Evolutionary conservation across 768 basidiomycete genomes (phyloP).

Genomic region (Calvatia gigantea): DNA sequence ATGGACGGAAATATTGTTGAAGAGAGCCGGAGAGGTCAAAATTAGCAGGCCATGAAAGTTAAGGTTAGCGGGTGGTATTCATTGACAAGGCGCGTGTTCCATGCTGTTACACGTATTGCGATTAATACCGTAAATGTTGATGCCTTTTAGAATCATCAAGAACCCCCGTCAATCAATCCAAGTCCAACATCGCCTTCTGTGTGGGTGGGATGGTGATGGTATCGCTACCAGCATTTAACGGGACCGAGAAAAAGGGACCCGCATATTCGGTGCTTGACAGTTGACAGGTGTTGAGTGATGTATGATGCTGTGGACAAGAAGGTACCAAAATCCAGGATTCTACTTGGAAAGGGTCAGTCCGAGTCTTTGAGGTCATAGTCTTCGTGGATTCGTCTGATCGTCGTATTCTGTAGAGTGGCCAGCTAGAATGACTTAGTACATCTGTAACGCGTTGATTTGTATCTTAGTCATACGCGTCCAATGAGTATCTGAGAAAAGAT

Average conservation of each 20-base stretch:
- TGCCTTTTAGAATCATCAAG: not conserved
- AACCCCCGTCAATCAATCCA: too few relatives aligned
- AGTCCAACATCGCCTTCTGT: too few relatives aligned
- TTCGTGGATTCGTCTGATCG: slow-evolving; percentile 69
- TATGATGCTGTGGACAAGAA: not conserved
- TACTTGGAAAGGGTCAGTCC: slow-evolving; percentile 36
- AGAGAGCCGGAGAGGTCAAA: not conserved
- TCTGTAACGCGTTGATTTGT: not conserved
- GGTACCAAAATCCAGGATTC: not conserved
- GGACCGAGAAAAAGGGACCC: too few relatives aligned
- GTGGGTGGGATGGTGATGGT: too few relatives aligned
- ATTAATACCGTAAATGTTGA: not conserved
- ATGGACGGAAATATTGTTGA: not conserved
- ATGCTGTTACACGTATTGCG: not conserved
- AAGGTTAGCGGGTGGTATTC: not conserved
- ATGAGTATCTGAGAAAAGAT: slow-evolving; percentile 58
- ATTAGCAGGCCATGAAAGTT: not conserved
- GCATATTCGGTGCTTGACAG: too few relatives aligned
- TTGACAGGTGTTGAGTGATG: too few relatives aligned
- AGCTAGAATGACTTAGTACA: slow-evolving; percentile 41
- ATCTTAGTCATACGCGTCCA: slow-evolving; percentile 51
- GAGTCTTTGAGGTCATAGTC: slow-evolving; percentile 61
- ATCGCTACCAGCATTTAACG: too few relatives aligned
- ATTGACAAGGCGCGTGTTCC: not conserved
- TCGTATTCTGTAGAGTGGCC: slow-evolving; percentile 65